Evolutionary conservation across 768 basidiomycete species (phyloP).

Genomic region (Tulasnella calospora): DNA sequence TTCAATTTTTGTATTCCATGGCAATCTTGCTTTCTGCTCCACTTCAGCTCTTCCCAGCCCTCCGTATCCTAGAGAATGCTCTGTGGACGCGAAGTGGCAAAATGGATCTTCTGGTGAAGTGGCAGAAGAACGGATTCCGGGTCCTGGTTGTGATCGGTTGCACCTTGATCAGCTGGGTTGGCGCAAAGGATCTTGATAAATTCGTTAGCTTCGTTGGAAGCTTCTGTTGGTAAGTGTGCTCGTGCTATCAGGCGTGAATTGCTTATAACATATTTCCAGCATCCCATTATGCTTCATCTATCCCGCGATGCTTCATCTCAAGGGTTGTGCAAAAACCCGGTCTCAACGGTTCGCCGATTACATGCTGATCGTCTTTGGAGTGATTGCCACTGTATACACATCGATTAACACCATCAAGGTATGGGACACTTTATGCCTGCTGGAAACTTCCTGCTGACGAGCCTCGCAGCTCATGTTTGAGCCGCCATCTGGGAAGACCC

Average conservation of each 20-base stretch:
- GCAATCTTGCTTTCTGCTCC: conserved; percentile 91
- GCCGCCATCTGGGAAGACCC: conserved; percentile 43
- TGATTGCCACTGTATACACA: conserved; percentile 68
- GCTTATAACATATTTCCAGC: conserved; percentile 40
- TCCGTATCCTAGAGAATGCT: conserved; percentile 95
- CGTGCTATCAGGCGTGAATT: background rate
- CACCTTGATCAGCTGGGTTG: conserved; percentile 51
- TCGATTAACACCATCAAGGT: conserved; percentile 73
- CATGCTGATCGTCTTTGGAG: conserved; percentile 68
- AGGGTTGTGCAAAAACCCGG: conserved; percentile 70
- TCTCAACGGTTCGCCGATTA: conserved; percentile 65
- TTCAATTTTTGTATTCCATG: conserved; percentile 83
- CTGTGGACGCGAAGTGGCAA: conserved; percentile 87
- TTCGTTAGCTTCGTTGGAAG: conserved; percentile 81
- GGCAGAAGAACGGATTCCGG: conserved; percentile 80
- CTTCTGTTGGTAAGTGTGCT: conserved; percentile 74
- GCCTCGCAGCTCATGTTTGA: conserved; percentile 54
- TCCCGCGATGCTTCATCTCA: conserved; percentile 88
- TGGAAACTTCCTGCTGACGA: background rate
- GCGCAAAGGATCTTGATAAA: conserved; percentile 55
- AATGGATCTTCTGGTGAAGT: conserved; percentile 73
- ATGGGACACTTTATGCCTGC: conserved; percentile 30
- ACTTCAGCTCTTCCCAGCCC: conserved; percentile 95
- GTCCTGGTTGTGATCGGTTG: conserved; percentile 57
- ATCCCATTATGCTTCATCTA: conserved; percentile 93